Evolutionary conservation across 148 eudicot species (phyloP).

Genomic region (Chenopodium album): DNA sequence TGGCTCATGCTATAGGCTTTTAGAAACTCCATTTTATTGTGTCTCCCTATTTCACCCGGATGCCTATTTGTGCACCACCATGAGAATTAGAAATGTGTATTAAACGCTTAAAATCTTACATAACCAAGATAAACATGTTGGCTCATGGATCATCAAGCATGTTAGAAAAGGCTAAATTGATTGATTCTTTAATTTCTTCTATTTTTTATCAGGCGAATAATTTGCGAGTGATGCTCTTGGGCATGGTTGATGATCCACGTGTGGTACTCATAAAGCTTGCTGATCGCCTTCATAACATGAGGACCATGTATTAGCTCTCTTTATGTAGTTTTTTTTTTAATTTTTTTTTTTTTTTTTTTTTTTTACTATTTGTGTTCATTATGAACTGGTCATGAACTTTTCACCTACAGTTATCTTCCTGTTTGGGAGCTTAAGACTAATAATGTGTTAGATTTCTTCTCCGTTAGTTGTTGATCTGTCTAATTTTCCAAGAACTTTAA

Average conservation of each 20-base stretch:
- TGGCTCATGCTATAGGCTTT: not conserved
- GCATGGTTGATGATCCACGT: slow-evolving; percentile 98
- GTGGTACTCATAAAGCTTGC: slow-evolving; percentile 98
- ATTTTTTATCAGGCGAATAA: slow-evolving; percentile 61
- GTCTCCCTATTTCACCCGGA: not conserved
- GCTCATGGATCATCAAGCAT: slow-evolving; percentile 12
- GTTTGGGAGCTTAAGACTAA: not conserved
- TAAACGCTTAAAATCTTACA: not conserved
- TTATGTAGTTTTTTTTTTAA: not conserved
- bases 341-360: not conserved
- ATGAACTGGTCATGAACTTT: not conserved
- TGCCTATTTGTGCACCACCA: not conserved
- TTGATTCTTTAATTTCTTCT: slow-evolving; percentile 15
- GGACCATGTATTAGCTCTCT: slow-evolving; percentile 71
- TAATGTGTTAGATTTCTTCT: not conserved
- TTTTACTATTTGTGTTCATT: not conserved
- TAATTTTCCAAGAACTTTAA: not conserved
- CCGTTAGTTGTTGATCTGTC: not conserved
- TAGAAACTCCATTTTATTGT: not conserved
- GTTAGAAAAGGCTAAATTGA: not conserved
- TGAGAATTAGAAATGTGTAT: not conserved
- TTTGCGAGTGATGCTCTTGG: slow-evolving; percentile 89
- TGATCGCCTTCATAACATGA: slow-evolving; percentile 98
- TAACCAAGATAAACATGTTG: not conserved
- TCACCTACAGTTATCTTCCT: not conserved